phyloP scores from a whole-genome alignment of 352 stramenopile species.

The Pythium myriotylum region DNA sequence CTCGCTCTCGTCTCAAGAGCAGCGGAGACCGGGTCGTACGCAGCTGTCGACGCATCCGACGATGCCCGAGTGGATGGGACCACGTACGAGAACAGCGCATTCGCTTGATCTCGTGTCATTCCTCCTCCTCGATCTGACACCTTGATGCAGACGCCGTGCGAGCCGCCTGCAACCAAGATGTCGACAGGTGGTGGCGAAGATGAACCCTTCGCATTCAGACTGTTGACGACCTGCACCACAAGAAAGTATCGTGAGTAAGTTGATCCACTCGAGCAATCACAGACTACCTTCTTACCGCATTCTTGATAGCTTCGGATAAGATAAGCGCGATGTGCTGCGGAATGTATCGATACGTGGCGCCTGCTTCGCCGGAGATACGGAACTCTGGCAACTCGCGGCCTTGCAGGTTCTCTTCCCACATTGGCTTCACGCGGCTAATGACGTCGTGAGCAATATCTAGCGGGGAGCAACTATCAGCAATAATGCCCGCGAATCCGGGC shows the following conservation, averaged over 20 bases:
- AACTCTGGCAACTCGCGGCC: slow-evolving; percentile 61
- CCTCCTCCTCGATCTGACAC: slow-evolving; percentile 75
- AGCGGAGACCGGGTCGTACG: slow-evolving; percentile 75
- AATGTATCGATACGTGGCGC: slow-evolving; percentile 78
- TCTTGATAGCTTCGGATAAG: slow-evolving; percentile 81
- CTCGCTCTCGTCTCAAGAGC: slow-evolving; percentile 68
- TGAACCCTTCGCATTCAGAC: slow-evolving; percentile 35
- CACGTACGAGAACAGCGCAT: slow-evolving; percentile 65
- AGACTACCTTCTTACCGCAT: slow-evolving; percentile 39
- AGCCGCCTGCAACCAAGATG: slow-evolving; percentile 64
- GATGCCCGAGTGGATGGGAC: slow-evolving; percentile 8
- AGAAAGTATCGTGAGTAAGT: slow-evolving; percentile 5
- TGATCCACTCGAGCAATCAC: no score
- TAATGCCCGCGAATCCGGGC: slow-evolving; percentile 62
- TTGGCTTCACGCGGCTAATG: slow-evolving; percentile 49
- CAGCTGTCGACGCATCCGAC: slow-evolving; percentile 14
- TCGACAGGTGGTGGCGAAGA: slow-evolving; percentile 51
- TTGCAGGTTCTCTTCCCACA: slow-evolving; percentile 58
- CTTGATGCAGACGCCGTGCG: slow-evolving; percentile 80
- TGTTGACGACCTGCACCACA: slow-evolving; percentile 62
- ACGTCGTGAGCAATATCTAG: slow-evolving; percentile 66
- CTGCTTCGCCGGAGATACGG: slow-evolving; percentile 46
- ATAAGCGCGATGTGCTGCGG: slow-evolving; percentile 85
- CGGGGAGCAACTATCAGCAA: slow-evolving; percentile 66
- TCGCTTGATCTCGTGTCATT: slow-evolving; percentile 76